Evolutionary conservation across 73 alveolate genomes (phyloP).

Genomic region (Paramecium caudatum): DNA sequence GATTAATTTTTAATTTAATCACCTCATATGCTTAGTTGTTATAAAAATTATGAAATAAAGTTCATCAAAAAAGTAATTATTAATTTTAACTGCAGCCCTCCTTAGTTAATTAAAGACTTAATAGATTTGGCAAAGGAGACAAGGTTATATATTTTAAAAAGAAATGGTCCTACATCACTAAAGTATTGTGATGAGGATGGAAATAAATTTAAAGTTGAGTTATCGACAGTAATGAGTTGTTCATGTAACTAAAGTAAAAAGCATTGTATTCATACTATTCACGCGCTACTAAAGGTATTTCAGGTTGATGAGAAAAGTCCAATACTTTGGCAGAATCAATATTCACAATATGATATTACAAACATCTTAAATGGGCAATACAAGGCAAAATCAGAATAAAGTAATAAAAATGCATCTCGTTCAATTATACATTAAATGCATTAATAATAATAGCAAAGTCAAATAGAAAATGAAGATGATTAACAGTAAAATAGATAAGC

Average conservation of each 20-base stretch:
- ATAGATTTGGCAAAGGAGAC: constrained; percentile 28
- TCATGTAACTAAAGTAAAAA: constrained; percentile 7
- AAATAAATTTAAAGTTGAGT: constrained; percentile 33
- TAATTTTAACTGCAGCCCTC: background rate
- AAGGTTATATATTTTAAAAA: constrained; percentile 34
- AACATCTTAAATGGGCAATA: constrained; percentile 18
- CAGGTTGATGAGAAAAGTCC: constrained; percentile 70
- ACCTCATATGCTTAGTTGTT: too few species aligned
- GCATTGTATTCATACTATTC: constrained; percentile 78
- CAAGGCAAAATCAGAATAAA: constrained; percentile 26
- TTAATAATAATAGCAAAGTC: background rate
- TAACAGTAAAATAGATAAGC: background rate
- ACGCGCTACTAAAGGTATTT: constrained; percentile 67
- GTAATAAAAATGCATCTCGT: constrained; percentile 13
- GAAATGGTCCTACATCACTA: constrained; percentile 51
- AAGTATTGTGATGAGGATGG: constrained; percentile 68
- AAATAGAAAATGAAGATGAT: background rate
- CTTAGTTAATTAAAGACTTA: constrained; percentile 5
- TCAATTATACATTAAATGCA: constrained; percentile 10
- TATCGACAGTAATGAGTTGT: constrained; percentile 8
- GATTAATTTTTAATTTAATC: too few species aligned
- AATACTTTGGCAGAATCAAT: constrained; percentile 58
- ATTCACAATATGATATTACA: constrained; percentile 68
- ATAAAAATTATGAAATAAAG: too few species aligned
- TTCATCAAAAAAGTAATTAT: constrained; percentile 2